phyloP scores from a whole-genome alignment of 768 basidiomycete species.

The Kwoniella sp. region DNA sequence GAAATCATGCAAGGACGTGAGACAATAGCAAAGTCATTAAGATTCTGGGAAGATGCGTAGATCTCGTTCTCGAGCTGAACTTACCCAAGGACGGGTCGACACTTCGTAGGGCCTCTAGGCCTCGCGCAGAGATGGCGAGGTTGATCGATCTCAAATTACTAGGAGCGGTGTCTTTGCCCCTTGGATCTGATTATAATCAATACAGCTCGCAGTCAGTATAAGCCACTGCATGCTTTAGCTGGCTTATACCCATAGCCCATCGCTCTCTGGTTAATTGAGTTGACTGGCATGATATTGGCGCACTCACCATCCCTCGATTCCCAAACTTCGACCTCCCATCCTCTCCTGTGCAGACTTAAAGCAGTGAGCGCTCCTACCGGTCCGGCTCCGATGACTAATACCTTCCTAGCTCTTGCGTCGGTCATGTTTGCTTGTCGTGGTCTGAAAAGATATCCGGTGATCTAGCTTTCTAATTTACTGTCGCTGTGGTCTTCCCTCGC shows the following conservation, averaged over 20 bases:
- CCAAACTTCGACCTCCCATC: constrained; percentile 63
- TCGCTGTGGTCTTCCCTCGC: too few species aligned
- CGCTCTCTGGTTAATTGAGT: background rate
- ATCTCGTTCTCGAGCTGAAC: constrained; percentile 13
- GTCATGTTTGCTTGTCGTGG: too few species aligned
- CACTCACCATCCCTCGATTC: constrained; percentile 51
- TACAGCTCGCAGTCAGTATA: too few species aligned
- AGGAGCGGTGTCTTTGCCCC: constrained; percentile 37
- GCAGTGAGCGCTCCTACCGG: constrained; percentile 94
- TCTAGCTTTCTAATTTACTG: too few species aligned
- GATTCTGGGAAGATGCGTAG: too few species aligned
- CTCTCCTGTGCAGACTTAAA: constrained; percentile 77
- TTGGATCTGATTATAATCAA: constrained; percentile 37
- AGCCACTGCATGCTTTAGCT: too few species aligned
- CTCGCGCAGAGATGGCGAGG: constrained; percentile 89
- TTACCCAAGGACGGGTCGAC: constrained; percentile 63
- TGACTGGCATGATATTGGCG: background rate
- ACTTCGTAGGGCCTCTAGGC: constrained; percentile 80
- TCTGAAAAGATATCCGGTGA: too few species aligned
- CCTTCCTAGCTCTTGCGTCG: constrained; percentile 40
- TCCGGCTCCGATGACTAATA: constrained; percentile 69
- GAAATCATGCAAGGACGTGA: background rate
- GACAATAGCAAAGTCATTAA: too few species aligned
- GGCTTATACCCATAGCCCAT: too few species aligned
- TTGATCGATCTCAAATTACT: constrained; percentile 76